Base-by-base conservation (phyloP, 2,329 filamentous ascomycete species). In the Lojkania enalia region DNA sequence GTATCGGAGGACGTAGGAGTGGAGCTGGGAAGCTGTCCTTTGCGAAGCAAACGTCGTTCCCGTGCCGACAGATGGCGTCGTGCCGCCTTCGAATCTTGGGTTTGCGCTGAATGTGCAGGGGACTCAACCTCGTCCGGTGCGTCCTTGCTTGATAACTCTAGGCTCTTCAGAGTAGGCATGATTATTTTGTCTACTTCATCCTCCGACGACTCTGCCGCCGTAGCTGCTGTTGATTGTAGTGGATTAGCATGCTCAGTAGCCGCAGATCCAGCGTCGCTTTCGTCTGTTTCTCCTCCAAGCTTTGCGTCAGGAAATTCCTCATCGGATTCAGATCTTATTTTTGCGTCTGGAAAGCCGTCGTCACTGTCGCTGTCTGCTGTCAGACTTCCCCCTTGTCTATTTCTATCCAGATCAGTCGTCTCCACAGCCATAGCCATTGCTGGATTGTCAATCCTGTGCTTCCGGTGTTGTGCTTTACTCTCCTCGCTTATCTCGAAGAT, bases 401-500 rank as follows among this genome's bases (percentile, higher is more conserved):
- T n/a, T n/a, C n/a, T n/a, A n/a, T n/a, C n/a, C n/a, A n/a, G n/a
- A n/a, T n/a, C n/a, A 16, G 30, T 33, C 7, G 30, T 9, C 6
- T 9, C 9, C 7, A 15, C 7, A 15, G 30, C 30, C 6, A 16
- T 15, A 6, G 7, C 30, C 7, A 27, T 27, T 7, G 23, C n/a
- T 7, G 23, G 23, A 27, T 27, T 27, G 23, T 27, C 72, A 23
- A 85, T 54, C 42, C 85, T 78, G 65, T 95, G 87, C 66, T 88
- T 92, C 31, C 84, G 77, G 67, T 96, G 91, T 45, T 83, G 87
- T 3, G 78, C 80, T 66, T 90, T 88, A 71, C 90, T 96, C 60
- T 91, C 87, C 44, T 95, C 88, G 59, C 89, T 95, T 40, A 97
- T 86, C 59, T 84, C 86, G 70, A 95, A 99, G 70, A 95, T 78